Base-by-base conservation (phyloP, 1,284 basidiomycete genomes). In the Cutaneotrichosporon spelunceum region DNA sequence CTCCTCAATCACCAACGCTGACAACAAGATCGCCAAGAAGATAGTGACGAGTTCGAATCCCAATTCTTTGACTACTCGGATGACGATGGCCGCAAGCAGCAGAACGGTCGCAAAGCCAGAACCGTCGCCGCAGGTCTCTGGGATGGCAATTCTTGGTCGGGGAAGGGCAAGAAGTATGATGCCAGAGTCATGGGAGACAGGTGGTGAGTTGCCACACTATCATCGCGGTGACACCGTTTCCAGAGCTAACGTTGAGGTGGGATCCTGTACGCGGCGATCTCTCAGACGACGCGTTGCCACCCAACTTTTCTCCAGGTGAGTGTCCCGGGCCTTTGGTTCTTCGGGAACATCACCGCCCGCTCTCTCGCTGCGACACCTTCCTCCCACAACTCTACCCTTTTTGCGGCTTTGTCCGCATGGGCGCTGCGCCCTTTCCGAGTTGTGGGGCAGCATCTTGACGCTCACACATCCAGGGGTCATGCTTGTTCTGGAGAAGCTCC, bases 261-360 rank as follows among this genome's bases (percentile, higher is more conserved):
- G 72, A 74, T 59, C 71, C 74, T 0, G 57, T 69, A 3, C 33
- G 45, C 7, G 71, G 70, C 19, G 30, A 57, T 2, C 56, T 63
- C 4, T 47, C 62, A 1, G 11, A 49, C 7, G 59, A 48, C 24
- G 65, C 64, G 19, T 48, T 79, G n/a, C 90, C 91, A 0, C 62
- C 68, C 4, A 90, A 89, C 70, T 87, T 84, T 70, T 85, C 85
- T 0, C 90, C 90, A 60, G 87, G 90, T 89, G 72, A 50, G 77
- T 47, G 44, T 8, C 49, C 26, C 26, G 27, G 26, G 2, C n/a
- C 6, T 27, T 39, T 6, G 13, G 14, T 5, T 19, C 36, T 5
- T 19, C 2, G 36, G 13, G 36, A 13, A 14, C 36, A 39, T 11
- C 24, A 19, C 45, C 44, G 24, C 44, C 44, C 44, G 23, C 45